Base-by-base conservation (phyloP, 345 rosid genomes). In the Iberis pinnata region DNA sequence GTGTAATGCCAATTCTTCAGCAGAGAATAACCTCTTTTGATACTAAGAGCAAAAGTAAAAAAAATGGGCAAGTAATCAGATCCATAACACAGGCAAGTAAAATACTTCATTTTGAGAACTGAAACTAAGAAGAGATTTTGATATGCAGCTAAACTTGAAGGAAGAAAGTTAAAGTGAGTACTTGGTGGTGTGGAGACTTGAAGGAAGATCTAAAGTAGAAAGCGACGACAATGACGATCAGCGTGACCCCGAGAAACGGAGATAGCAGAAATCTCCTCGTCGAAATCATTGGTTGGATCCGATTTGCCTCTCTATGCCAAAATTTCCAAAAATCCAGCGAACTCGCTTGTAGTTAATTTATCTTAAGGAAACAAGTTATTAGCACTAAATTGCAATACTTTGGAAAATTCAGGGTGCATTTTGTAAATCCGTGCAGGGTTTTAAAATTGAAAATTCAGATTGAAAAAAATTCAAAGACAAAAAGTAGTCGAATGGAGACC, bases 1-100 rank as follows among this genome's bases (percentile, higher is more conserved):
- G 69, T 81, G 71, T 73, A 73, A 48, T 15, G 83, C 72, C 67
- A 92, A 78, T 65, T 81, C 86, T 68, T 85, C 86, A 65, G 56
- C 72, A 56, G 75, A 72, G 60, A 81, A 88, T 49, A 92, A 61
- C 61, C 79, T 88, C 85, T 85, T 13, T 45, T 43, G 55, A 27
- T 27, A 14, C 1, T 35, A 22, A 18, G 0, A 47, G 2, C 44
- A 32, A 1, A 10, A 27, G 20, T 11, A 56, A 24, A 53, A 36
- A 40, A 35, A 3, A 22, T 22, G 25, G 25, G n/a, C n/a, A n/a
- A n/a, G n/a, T n/a, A n/a, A n/a, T n/a, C n/a, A n/a, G n/a, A n/a
- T n/a, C n/a, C n/a, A n/a, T n/a, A n/a, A n/a, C n/a, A n/a, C n/a
- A n/a, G n/a, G n/a, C n/a, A n/a, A n/a, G n/a, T n/a, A n/a, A n/a